phyloP scores from a whole-genome alignment of 371 early-diverging fungal species.

The Mucor circinelloides region DNA sequence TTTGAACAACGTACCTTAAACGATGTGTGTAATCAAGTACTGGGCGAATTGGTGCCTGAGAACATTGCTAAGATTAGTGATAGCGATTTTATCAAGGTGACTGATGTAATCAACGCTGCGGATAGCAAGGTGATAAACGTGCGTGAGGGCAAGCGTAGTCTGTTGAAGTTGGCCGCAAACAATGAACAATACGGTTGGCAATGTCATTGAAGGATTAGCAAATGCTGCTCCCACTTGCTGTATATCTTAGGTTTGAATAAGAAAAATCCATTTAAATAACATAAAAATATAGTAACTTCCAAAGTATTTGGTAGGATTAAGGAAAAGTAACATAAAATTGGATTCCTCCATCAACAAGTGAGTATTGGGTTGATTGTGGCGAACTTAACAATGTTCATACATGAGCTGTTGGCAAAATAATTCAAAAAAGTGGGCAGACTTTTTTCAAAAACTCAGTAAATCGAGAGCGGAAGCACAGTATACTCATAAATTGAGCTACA shows the following conservation, averaged over 20 bases:
- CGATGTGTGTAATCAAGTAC: slow-evolving; percentile 28
- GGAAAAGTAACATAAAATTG: slow-evolving; percentile 24
- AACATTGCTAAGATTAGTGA: slow-evolving; percentile 25
- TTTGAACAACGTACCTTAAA: slow-evolving; percentile 22
- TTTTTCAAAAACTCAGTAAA: too few species aligned
- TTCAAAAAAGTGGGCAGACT: too few species aligned
- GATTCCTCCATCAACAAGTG: slow-evolving; percentile 18
- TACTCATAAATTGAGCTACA: too few species aligned
- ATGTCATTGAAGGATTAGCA: slow-evolving; percentile 24
- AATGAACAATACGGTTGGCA: slow-evolving; percentile 18
- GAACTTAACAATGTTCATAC: slow-evolving; percentile 12
- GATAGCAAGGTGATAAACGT: slow-evolving; percentile 18
- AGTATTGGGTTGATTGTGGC: slow-evolving; percentile 18
- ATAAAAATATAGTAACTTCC: slow-evolving; percentile 21
- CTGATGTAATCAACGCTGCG: slow-evolving; percentile 23
- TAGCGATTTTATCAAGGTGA: slow-evolving; percentile 27
- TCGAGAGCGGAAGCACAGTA: too few species aligned
- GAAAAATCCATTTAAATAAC: slow-evolving; percentile 8
- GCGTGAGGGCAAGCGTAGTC: slow-evolving; percentile 26
- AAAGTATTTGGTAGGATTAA: slow-evolving; percentile 21
- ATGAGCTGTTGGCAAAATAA: neutral
- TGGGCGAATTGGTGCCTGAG: slow-evolving; percentile 21
- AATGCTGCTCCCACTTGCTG: slow-evolving; percentile 12
- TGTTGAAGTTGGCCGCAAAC: slow-evolving; percentile 19
- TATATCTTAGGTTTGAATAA: slow-evolving; percentile 9